These are phyloP conservation scores for Thermomucor indicae-seudaticae DNA, from an alignment of 371 early-diverging fungal species.

Conservation along the genomic window DNA sequence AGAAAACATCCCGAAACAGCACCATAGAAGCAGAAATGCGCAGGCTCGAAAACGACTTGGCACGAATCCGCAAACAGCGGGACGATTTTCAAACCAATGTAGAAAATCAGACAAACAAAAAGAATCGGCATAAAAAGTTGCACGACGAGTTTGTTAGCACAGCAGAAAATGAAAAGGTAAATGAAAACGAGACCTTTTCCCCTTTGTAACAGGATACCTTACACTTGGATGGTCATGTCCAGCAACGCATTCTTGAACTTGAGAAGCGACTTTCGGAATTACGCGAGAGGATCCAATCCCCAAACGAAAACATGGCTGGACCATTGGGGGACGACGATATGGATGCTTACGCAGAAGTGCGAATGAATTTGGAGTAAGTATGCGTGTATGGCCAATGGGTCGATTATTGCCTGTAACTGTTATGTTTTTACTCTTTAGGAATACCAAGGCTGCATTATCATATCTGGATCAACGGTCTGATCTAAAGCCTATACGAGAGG, in stretches of 20 bases:
- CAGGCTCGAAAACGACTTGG: slow-evolving; percentile 72
- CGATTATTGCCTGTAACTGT: background rate
- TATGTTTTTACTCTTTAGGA: background rate
- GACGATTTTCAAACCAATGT: slow-evolving; percentile 26
- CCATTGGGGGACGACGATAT: background rate
- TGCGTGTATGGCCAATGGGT: background rate
- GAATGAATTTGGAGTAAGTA: slow-evolving; percentile 1
- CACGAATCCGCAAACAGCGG: slow-evolving; percentile 73
- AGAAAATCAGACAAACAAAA: slow-evolving; percentile 18
- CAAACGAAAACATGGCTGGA: background rate
- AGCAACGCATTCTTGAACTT: slow-evolving; percentile 6
- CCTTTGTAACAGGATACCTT: too few species aligned
- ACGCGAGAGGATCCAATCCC: background rate
- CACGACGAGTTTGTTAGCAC: slow-evolving; percentile 15
- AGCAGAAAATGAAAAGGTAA: slow-evolving; percentile 32
- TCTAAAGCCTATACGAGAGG: background rate
- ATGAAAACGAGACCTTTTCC: background rate
- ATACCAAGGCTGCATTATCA: background rate
- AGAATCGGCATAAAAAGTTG: slow-evolving; percentile 13
- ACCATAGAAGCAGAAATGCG: slow-evolving; percentile 66
- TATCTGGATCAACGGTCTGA: background rate
- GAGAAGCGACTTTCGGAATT: slow-evolving; percentile 2
- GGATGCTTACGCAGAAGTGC: background rate
- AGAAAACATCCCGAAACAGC: slow-evolving; percentile 17
- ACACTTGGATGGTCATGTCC: too few species aligned